Base-by-base conservation (phyloP, 768 basidiomycete genomes). In the Panellus pusillus region DNA sequence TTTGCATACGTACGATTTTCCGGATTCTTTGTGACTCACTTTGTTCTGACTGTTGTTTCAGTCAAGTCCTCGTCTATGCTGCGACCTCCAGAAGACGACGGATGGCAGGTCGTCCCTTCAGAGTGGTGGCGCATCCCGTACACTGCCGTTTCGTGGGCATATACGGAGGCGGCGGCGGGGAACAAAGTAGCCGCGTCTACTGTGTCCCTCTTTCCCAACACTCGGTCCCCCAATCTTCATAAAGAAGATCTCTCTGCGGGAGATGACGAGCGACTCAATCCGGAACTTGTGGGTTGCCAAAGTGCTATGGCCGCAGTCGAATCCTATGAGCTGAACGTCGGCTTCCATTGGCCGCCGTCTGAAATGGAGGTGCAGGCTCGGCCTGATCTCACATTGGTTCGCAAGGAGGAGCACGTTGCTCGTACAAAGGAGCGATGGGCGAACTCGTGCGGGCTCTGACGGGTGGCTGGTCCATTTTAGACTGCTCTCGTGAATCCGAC, bases 51-150 rank as follows among this genome's bases (percentile, higher is more conserved):
- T 27, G 6, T 46, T 51, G 55, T 47, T n/a, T 51, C 55, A 52
- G 55, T 57, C 55, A 38, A 50, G 45, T 31, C 24, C 31, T 43
- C 44, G 38, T 55, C 43, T 20, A 60, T 60, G 58, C 47, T 50
- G 18, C 39, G 41, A 15, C 44, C 51, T 2, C 46, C 57, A 43
- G 59, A 57, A 46, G 73, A 73, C 54, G 66, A 70, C 44, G 74
- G 68, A 53, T 75, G 77, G 75, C 69, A 75, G 61, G 65, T 72
- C 57, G 62, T 77, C 46, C 55, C 68, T 9, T 44, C 57, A 47
- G 64, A 74, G 57, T 72, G 74, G 74, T 76, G 76, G 76, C 67
- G 65, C 53, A 77, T 72, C 31, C 62, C 71, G 45, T 74, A 70
- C 60, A 63, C 58, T 52, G 63, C 67, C 17, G 71, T 75, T 27